phyloP scores from a whole-genome alignment of 2,329 filamentous ascomycete genomes.

The Eutypella sp. region DNA sequence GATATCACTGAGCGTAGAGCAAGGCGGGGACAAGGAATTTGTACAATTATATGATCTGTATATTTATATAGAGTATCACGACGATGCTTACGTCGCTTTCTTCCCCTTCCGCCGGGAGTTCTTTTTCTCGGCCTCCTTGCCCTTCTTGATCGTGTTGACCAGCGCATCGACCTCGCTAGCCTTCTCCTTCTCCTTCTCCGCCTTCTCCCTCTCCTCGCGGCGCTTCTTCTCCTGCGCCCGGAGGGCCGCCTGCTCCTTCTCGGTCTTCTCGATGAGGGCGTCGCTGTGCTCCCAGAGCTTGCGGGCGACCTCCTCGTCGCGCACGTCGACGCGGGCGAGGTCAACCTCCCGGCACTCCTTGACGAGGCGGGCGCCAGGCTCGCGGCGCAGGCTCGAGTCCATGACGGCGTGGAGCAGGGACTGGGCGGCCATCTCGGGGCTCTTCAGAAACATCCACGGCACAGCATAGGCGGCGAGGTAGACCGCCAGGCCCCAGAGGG shows the following conservation, averaged over 20 bases:
- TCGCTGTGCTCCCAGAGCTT: slow-evolving; percentile 88
- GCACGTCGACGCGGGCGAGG: slow-evolving; percentile 66
- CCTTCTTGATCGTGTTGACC: slow-evolving; percentile 27
- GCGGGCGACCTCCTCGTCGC: slow-evolving; percentile 75
- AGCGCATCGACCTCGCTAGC: slow-evolving; percentile 22
- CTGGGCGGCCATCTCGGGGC: slow-evolving; percentile 76
- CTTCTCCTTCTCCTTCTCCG: slow-evolving; percentile 26
- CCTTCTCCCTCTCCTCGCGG: slow-evolving; percentile 29
- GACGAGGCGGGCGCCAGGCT: slow-evolving; percentile 64
- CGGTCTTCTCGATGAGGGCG: slow-evolving; percentile 71
- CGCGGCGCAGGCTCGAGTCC: slow-evolving; percentile 66
- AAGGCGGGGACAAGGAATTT: too few relatives aligned
- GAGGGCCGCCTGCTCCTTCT: slow-evolving; percentile 65
- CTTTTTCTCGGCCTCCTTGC: slow-evolving; percentile 29
- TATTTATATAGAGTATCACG: background rate
- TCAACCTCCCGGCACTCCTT: slow-evolving; percentile 84
- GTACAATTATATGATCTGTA: slow-evolving; percentile 3
- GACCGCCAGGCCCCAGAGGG: slow-evolving; percentile 69
- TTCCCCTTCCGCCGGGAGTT: slow-evolving; percentile 26
- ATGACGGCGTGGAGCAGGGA: slow-evolving; percentile 81
- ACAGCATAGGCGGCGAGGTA: slow-evolving; percentile 76
- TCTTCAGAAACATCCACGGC: slow-evolving; percentile 87
- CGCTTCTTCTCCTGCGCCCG: slow-evolving; percentile 36
- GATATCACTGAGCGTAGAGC: too few relatives aligned
- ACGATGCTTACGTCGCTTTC: slow-evolving; percentile 19